phyloP scores from a whole-genome alignment of 1,284 basidiomycete species.

The Clitocybe nebularis region DNA sequence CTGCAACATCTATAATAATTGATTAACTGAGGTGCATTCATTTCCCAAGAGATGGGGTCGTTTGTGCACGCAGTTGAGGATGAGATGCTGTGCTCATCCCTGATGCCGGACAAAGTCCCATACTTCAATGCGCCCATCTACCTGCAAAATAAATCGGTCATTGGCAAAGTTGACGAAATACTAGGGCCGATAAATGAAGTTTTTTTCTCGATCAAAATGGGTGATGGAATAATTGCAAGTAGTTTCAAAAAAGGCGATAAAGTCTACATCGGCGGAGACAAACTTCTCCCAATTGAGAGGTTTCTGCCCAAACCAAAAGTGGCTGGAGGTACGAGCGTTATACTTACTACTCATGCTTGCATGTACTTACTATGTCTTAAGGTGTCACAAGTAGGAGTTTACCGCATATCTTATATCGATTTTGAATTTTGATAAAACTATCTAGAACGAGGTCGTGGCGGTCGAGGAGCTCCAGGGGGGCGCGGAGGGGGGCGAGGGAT shows the following conservation, averaged over 20 bases:
- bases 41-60: conserved; percentile 71
- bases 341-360: conserved; percentile 9
- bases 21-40: conserved; percentile 6
- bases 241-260: conserved; percentile 99
- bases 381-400: conserved; percentile 47
- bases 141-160: conserved; percentile 94
- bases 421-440: conserved; percentile 12
- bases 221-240: conserved; percentile 90
- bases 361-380: conserved; percentile 22
- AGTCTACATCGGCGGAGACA: conserved; percentile 95
- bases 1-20: conserved; percentile 5
- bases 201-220: conserved; percentile 98
- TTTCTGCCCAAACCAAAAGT: conserved; percentile 97
- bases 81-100: conserved; percentile 94
- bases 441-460: conserved; percentile 58
- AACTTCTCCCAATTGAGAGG: conserved; percentile 92
- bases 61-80: conserved; percentile 96
- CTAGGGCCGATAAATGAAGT: conserved; percentile 98
- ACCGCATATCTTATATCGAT: conserved; percentile 9
- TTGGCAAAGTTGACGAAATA: conserved; percentile 96
- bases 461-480: conserved; percentile 39
- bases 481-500: conserved; percentile 23
- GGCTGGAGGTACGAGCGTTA: conserved; percentile 53
- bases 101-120: conserved; percentile 87
- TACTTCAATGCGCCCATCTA: conserved; percentile 99